These are phyloP conservation scores for Cryptococcus maquisensis DNA, from an alignment of 1,284 basidiomycete species.

Conservation along the genomic window DNA sequence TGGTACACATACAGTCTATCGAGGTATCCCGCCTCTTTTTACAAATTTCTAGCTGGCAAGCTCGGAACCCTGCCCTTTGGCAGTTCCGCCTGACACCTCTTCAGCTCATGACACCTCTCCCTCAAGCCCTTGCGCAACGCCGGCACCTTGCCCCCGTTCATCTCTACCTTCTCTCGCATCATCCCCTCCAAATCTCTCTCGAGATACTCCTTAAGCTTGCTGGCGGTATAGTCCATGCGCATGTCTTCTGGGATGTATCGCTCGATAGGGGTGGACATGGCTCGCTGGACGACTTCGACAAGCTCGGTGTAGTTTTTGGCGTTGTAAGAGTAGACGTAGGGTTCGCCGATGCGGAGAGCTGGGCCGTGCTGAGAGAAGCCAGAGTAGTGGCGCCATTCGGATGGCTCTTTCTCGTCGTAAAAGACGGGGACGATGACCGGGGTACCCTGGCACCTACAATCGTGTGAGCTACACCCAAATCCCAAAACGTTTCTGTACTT, in stretches of 20 bases:
- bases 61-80: too few relatives aligned
- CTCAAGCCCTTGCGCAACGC: conserved; percentile 8
- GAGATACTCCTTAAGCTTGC: conserved; percentile 15
- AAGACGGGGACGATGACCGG: conserved; percentile 41
- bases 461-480: not conserved
- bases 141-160: conserved; percentile 19
- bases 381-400: conserved; percentile 30
- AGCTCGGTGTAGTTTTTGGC: conserved; percentile 19
- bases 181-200: conserved; percentile 23
- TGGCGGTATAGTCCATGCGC: conserved; percentile 12
- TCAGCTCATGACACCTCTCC: conserved; percentile 21
- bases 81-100: conserved; percentile 8
- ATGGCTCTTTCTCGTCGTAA: conserved; percentile 7
- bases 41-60: too few relatives aligned
- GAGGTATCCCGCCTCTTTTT: too few relatives aligned
- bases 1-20: too few relatives aligned
- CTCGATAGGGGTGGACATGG: conserved; percentile 27
- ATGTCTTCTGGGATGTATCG: conserved; percentile 28
- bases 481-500: conserved; percentile 4
- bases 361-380: conserved; percentile 38
- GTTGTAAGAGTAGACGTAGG: conserved; percentile 39
- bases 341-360: conserved; percentile 29
- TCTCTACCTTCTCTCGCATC: conserved; percentile 9
- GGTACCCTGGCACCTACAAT: conserved; percentile 34
- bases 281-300: conserved; percentile 15